Percentiles rank a stretch among this genome's conserved stretches.
Conservation (phyloP, 2,329 filamentous ascomycete species). For the Sporothrix curviconia region DNA sequence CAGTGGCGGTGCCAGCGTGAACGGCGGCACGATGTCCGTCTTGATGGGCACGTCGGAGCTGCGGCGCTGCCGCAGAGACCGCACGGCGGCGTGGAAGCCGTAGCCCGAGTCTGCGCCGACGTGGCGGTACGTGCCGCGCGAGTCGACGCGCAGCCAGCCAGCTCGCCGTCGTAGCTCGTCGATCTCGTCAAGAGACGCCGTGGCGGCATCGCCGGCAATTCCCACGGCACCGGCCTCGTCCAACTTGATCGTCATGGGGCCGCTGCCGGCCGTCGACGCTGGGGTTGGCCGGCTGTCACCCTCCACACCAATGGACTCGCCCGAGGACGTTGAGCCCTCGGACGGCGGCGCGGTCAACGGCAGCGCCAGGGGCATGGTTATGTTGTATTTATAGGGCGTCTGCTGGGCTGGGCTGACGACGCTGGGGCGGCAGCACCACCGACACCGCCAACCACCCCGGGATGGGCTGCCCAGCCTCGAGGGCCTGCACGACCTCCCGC, state of each 20-base stretch:
- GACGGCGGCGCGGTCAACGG: background rate
- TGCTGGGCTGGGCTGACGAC: too few species aligned
- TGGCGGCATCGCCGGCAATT: background rate
- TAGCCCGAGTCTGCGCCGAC: conserved; percentile 23
- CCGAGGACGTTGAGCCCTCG: background rate
- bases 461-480: conserved; percentile 6
- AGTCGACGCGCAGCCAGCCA: conserved; percentile 23
- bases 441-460: too few species aligned
- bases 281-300: conserved; percentile 9
- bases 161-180: conserved; percentile 21
- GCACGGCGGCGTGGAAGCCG: conserved; percentile 23
- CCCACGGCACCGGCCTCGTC: too few species aligned
- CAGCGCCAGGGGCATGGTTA: background rate
- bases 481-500: conserved; percentile 17
- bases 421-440: too few species aligned
- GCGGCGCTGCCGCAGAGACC: conserved; percentile 19
- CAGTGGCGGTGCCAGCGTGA: conserved; percentile 17
- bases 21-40: conserved; percentile 18
- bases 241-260: too few species aligned
- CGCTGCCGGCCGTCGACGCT: background rate
- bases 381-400: background rate
- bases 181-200: conserved; percentile 20
- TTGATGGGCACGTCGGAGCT: conserved; percentile 7
- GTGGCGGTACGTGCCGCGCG: conserved; percentile 20
- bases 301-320: conserved; percentile 13